A percentile compares a stretch with the other conserved stretches of the same genome.
Conservation (phyloP, 495 filamentous ascomycete genomes). For the Oleoguttula mirabilis region DNA sequence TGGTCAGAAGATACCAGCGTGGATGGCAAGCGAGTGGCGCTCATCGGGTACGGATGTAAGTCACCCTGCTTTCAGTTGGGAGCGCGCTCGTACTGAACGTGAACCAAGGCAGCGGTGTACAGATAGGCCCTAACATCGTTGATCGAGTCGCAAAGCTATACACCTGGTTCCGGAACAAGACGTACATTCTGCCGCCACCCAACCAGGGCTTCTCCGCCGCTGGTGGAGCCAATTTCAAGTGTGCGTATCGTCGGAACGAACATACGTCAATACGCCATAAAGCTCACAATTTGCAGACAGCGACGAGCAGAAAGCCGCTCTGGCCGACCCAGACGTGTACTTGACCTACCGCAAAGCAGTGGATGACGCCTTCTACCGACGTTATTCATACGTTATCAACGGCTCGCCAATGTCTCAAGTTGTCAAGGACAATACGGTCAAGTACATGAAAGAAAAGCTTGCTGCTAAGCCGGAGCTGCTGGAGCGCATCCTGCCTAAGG, state of each 20-base stretch:
- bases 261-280: not conserved
- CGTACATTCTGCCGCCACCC: slow-evolving; percentile 8
- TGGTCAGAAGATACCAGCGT: slow-evolving; percentile 1
- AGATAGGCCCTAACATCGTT: slow-evolving; percentile 9
- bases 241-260: not conserved
- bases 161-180: slow-evolving; percentile 11
- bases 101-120: slow-evolving; percentile 6
- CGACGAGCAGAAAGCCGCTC: slow-evolving; percentile 6
- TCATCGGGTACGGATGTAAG: slow-evolving; percentile 9
- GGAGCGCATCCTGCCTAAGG: slow-evolving; percentile 4
- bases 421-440: slow-evolving; percentile 12
- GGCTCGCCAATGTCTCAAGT: slow-evolving; percentile 6
- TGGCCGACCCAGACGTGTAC: slow-evolving; percentile 7
- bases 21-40: slow-evolving; percentile 8
- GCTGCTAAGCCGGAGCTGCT: slow-evolving; percentile 6
- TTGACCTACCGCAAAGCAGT: slow-evolving; percentile 9
- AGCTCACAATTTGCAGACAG: slow-evolving; percentile 1
- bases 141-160: slow-evolving; percentile 7
- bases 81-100: not conserved
- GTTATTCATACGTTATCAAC: slow-evolving; percentile 9
- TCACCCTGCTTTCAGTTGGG: not conserved
- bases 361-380: slow-evolving; percentile 8
- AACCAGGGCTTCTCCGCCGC: slow-evolving; percentile 5
- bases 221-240: slow-evolving; percentile 11
- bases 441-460: slow-evolving; percentile 10